Conservation (phyloP, 2,329 filamentous ascomycete genomes). For the Calonectria henricotiae region DNA sequence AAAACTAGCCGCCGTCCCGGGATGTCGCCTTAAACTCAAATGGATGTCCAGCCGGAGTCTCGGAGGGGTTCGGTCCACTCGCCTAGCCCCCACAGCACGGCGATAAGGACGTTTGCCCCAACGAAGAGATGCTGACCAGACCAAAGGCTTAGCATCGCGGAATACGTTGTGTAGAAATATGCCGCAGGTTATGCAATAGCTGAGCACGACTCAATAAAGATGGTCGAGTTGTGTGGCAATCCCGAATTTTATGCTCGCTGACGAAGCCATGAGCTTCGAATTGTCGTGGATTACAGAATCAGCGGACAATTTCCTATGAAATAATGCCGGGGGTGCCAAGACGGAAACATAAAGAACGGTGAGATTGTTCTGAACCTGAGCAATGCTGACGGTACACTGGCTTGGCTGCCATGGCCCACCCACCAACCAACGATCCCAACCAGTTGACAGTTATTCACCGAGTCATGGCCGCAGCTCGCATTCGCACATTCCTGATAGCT, state of each 20-base stretch:
- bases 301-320: not conserved
- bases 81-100: not conserved
- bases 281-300: not conserved
- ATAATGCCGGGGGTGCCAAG: slow-evolving; percentile 7
- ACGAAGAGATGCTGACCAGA: slow-evolving; percentile 6
- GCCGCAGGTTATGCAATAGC: not conserved
- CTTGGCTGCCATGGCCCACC: not conserved
- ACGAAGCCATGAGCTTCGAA: not conserved
- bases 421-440: not conserved
- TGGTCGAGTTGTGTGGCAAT: not conserved
- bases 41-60: slow-evolving; percentile 5
- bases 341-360: not conserved
- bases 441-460: not conserved
- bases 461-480: slow-evolving; percentile 6
- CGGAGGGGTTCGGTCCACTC: not conserved
- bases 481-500: not conserved
- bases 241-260: not conserved
- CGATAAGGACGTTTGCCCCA: slow-evolving; percentile 8
- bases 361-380: slow-evolving; percentile 4
- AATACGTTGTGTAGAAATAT: not conserved
- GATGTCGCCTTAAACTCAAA: not conserved
- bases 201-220: not conserved
- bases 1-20: slow-evolving; percentile 8
- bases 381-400: not conserved
- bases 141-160: not conserved